Percentiles rank a stretch among this genome's conserved stretches.
These are phyloP conservation scores for Lactarius hatsudake DNA, from an alignment of 768 basidiomycete species.

Conservation along the genomic window DNA sequence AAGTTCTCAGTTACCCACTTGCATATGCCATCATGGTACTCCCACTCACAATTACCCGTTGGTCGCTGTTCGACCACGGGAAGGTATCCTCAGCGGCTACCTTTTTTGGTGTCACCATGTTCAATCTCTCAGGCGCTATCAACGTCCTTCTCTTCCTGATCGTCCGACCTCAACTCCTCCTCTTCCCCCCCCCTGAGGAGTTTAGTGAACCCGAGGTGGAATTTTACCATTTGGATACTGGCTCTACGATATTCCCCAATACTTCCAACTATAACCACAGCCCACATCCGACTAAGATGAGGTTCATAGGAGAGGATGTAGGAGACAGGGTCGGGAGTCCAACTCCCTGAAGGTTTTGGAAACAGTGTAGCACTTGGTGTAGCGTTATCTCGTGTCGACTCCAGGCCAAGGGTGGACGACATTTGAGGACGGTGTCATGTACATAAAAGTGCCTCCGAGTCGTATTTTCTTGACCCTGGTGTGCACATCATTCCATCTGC, in stretches of 20 bases:
- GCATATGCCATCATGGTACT: slow-evolving; percentile 40
- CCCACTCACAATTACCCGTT: slow-evolving; percentile 43
- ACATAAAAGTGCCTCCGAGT: background rate
- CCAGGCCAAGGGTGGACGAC: background rate
- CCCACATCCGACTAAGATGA: background rate
- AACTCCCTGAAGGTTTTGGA: slow-evolving; percentile 14
- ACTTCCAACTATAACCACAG: background rate
- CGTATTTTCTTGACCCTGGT: too few relatives aligned
- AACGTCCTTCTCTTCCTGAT: slow-evolving; percentile 42
- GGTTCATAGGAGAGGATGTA: too few relatives aligned
- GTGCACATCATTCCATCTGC: too few relatives aligned
- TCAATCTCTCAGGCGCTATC: slow-evolving; percentile 38
- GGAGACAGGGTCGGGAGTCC: background rate
- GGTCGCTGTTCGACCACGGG: slow-evolving; percentile 35
- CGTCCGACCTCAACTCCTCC: slow-evolving; percentile 37
- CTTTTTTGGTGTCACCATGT: slow-evolving; percentile 35
- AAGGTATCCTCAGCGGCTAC: slow-evolving; percentile 35
- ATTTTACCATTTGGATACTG: background rate
- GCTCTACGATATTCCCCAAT: background rate
- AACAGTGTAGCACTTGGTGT: background rate
- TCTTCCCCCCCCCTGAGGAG: slow-evolving; percentile 30
- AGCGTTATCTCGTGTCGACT: background rate
- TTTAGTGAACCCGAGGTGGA: background rate
- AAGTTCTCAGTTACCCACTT: slow-evolving; percentile 37
- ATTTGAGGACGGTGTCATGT: background rate